These are phyloP conservation scores for Ophiocordyceps sinensis DNA, from an alignment of 2,329 filamentous ascomycete species.

Conservation along the genomic window DNA sequence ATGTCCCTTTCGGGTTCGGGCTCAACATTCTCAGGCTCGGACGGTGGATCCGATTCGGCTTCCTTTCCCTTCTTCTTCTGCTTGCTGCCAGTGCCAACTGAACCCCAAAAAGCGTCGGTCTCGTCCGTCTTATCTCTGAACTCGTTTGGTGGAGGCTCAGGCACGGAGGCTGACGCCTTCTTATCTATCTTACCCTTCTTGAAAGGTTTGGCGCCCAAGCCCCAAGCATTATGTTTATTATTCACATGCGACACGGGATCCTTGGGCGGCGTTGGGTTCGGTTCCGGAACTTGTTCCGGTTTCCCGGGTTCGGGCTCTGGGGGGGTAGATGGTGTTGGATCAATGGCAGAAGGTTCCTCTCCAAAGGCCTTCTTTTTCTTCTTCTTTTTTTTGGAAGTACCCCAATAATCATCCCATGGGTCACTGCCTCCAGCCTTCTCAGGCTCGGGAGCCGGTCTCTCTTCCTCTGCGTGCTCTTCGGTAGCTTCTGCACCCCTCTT, in stretches of 20 bases:
- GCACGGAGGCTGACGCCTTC: slow-evolving; percentile 5
- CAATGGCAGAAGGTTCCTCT: slow-evolving; percentile 1
- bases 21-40: no score
- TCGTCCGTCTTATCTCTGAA: no score
- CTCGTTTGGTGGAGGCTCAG: no score
- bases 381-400: slow-evolving; percentile 15
- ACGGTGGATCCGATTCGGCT: no score
- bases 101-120: no score
- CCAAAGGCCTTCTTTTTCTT: slow-evolving; percentile 13
- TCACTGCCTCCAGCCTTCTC: slow-evolving; percentile 16
- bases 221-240: neutral
- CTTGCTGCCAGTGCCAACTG: no score
- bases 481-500: slow-evolving; percentile 12
- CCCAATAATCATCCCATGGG: slow-evolving; percentile 17
- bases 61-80: no score
- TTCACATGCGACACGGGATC: neutral
- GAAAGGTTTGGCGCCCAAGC: slow-evolving; percentile 3
- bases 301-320: neutral
- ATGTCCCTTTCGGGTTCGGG: no score
- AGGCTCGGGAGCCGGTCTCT: slow-evolving; percentile 9
- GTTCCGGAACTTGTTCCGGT: slow-evolving; percentile 7
- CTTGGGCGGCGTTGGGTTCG: slow-evolving; percentile 10
- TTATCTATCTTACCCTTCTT: slow-evolving; percentile 17
- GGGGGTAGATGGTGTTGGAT: slow-evolving; percentile 1
- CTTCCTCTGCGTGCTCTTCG: slow-evolving; percentile 9